Evolutionary conservation across 2,329 filamentous ascomycete genomes (phyloP), one percentile per base, ranked within the genome.

Genomic region (Pyrenophora seminiperda): DNA sequence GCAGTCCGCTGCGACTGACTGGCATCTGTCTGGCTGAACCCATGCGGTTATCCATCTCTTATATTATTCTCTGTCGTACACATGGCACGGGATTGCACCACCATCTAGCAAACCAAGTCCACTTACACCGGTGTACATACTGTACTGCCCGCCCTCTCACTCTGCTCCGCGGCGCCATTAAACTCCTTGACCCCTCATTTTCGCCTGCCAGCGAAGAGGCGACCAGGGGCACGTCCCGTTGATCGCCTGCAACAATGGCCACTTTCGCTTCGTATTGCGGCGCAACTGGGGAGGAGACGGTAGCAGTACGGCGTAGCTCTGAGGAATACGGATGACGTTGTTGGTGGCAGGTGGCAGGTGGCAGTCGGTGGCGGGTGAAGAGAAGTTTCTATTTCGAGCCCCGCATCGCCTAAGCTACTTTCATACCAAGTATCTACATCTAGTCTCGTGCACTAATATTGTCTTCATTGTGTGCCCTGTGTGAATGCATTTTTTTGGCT

Each of bases 21-120:
- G 37, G 32, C n/a, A n/a, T n/a, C n/a, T n/a, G n/a, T 33, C 27
- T 19, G 11, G 39, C 38, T 27, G 11, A 36, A 49, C 24, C 47
- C 55, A 53, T 53, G 53, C 18, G 18, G 33, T 48, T 58, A 53
- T 49, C 55, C 47, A 43, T 31, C 49, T 43, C 37, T 53, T 48
- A 40, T 50, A 47, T 34, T 38, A 41, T 47, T 10, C 13, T 10
- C 14, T 47, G 43, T 37, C 44, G 20, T 41, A 47, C 5, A 14
- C 11, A 15, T 20, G 7, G 39, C 40, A 34, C 19, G 36, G 7
- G 27, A 30, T 33, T 22, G 41, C 9, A 50, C 41, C 38, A 31
- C 32, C 36, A 36, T 32, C 14, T 44, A 31, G 46, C 27, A 32
- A 41, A 37, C 18, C 29, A 44, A 18, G 19, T 14, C 39, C 4